Evolutionary conservation across 805 yeast genomes (phyloP), one percentile per base, ranked within the genome.

Genomic region (Candida verbasci): DNA sequence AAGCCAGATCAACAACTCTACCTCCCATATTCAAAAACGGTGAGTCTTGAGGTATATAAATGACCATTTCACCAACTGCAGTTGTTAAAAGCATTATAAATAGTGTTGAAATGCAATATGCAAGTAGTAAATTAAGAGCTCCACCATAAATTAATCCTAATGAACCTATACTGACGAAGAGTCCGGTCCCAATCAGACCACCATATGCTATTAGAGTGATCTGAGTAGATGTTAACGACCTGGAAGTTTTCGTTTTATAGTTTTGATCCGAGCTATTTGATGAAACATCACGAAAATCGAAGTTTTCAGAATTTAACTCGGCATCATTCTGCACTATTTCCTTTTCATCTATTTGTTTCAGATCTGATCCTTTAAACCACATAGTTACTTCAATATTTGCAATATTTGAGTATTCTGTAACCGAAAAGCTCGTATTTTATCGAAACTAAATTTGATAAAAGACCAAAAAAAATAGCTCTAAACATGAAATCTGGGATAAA

Each of bases 1-100:
- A 44, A 20, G 64, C 64, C 1, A 65, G 64, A 38, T 59, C 65
- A 10, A 61, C 53, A 55, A 53, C 58, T 31, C 66, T 46, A 11
- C 65, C 60, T n/a, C 58, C 47, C 42, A 41, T 60, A 35, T 59
- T 64, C 35, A 59, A 48, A 26, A 59, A 58, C 6, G 61, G 42
- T n/a, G 67, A 67, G 34, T 56, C 56, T 28, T 60, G 56, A 3
- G 68, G 68, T 29, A 61, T 47, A 30, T 44, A 62, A 3, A 62
- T 48, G 39, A 65, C 56, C 67, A 62, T 61, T 42, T 61, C 67
- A 7, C 62, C 68, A 17, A 58, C 61, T 8, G 55, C 52, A 3
- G 34, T 30, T 7, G 34, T 30, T 21, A 30, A 23, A 15, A 30
- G 22, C 24, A 30, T 14, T 10, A 30, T 30, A 8, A 30, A 17